Percentiles rank a stretch among this genome's conserved stretches.
Evolutionary conservation across 2,329 filamentous ascomycete species (phyloP).

Genomic region (Talaromyces verruculosus): DNA sequence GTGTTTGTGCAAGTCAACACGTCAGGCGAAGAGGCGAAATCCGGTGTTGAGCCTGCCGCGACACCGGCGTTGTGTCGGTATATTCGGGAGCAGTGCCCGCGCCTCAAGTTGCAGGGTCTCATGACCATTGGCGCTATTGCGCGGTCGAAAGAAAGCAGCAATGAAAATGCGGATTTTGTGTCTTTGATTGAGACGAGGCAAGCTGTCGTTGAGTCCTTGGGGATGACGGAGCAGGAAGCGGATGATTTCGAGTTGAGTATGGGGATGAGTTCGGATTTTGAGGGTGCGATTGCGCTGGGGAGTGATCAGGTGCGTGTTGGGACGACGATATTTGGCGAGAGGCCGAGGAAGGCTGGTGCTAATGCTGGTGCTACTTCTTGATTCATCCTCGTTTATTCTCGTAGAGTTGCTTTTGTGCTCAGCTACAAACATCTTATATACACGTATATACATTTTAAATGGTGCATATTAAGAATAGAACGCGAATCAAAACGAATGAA

Average conservation of each 20-base stretch:
- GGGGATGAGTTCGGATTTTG: slow-evolving; percentile 98
- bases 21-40: slow-evolving; percentile 81
- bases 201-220: slow-evolving; percentile 63
- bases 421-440: slow-evolving; percentile 8
- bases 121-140: slow-evolving; percentile 99
- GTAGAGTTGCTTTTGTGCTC: neutral
- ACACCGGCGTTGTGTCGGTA: slow-evolving; percentile 66
- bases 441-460: slow-evolving; percentile 18
- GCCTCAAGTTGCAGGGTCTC: slow-evolving; percentile 73
- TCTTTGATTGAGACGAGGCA: slow-evolving; percentile 68
- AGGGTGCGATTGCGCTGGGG: slow-evolving; percentile 78
- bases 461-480: slow-evolving; percentile 19
- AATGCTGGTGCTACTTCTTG: slow-evolving; percentile 51
- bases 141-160: slow-evolving; percentile 68
- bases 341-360: slow-evolving; percentile 76
- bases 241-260: slow-evolving; percentile 84
- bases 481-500: neutral
- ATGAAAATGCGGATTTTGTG: slow-evolving; percentile 89
- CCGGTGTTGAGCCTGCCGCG: slow-evolving; percentile 69
- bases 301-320: slow-evolving; percentile 89
- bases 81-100: slow-evolving; percentile 69
- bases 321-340: slow-evolving; percentile 86
- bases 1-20: slow-evolving; percentile 96
- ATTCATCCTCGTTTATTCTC: slow-evolving; percentile 10
- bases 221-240: slow-evolving; percentile 42